Percentiles rank a stretch among this genome's conserved stretches.
Conservation (phyloP, 129 eudicot genomes). For the Kitagawia praeruptora region DNA sequence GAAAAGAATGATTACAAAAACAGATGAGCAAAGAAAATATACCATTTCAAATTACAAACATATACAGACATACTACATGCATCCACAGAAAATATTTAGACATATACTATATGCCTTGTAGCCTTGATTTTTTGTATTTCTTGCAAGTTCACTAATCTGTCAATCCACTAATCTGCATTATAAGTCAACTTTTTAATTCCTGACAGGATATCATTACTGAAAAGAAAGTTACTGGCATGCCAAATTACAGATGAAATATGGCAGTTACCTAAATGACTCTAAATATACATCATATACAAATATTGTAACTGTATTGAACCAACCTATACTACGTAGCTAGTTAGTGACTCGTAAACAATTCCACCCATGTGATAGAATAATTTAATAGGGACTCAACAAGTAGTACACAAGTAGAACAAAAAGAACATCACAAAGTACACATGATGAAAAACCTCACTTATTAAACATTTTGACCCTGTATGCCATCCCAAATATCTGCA, state of each 20-base stretch:
- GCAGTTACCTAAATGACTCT: not conserved
- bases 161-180: not conserved
- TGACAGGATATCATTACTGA: not conserved
- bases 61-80: too few species aligned
- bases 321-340: not conserved
- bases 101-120: too few species aligned
- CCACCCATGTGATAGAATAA: not conserved
- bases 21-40: too few species aligned
- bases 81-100: too few species aligned
- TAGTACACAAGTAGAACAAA: not conserved
- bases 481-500: slow-evolving; percentile 60
- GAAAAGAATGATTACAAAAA: too few species aligned
- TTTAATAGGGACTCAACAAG: not conserved
- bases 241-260: not conserved
- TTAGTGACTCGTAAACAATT: not conserved
- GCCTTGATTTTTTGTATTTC: too few species aligned
- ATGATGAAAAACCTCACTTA: slow-evolving; percentile 43
- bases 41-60: too few species aligned
- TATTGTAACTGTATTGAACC: not conserved
- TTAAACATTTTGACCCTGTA: slow-evolving; percentile 73
- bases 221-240: not conserved
- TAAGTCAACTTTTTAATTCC: not conserved
- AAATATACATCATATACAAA: not conserved
- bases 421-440: not conserved
- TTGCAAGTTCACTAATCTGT: too few species aligned